Base-by-base conservation (phyloP, 345 rosid species). In the Abelmoschus esculentus region DNA sequence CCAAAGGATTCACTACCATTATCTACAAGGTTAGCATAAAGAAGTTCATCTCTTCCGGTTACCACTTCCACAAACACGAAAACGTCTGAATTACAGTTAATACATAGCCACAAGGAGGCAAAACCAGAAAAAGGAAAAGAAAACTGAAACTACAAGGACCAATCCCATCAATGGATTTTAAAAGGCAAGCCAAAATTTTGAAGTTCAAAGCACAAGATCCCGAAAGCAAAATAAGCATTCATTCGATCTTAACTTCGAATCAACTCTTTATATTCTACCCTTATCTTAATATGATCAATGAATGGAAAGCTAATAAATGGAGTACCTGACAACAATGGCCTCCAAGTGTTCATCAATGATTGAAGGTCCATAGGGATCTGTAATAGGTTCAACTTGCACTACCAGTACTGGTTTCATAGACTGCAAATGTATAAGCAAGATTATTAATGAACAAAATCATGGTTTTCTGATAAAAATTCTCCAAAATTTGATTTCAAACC, bases 261-360 rank as follows among this genome's bases (percentile, higher is more conserved):
- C 36, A 42, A 13, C 11, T n/a, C n/a, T n/a, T n/a, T n/a, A n/a
- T n/a, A n/a, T n/a, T n/a, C n/a, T n/a, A n/a, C n/a, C n/a, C n/a
- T n/a, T n/a, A n/a, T n/a, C n/a, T n/a, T n/a, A n/a, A n/a, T n/a
- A n/a, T n/a, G n/a, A n/a, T n/a, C n/a, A n/a, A n/a, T n/a, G n/a
- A n/a, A n/a, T n/a, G n/a, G n/a, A n/a, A n/a, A n/a, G n/a, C n/a
- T n/a, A n/a, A n/a, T n/a, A n/a, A n/a, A n/a, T n/a, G n/a, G n/a
- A n/a, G 60, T 72, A 88, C 98, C 98, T 93, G 72, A 93, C 99
- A 76, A 91, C 86, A 57, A 91, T 85, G 68, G 96, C 96, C 76
- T 91, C 96, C 83, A 89, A 78, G 69, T 76, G 61, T 86, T 84
- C 84, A 74, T 89, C 95, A 4, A 85, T 73, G 3, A 93, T 88